Percentiles rank a stretch among this genome's conserved stretches.
phyloP scores from a whole-genome alignment of 1,284 basidiomycete species.

The Porodaedalea pini region DNA sequence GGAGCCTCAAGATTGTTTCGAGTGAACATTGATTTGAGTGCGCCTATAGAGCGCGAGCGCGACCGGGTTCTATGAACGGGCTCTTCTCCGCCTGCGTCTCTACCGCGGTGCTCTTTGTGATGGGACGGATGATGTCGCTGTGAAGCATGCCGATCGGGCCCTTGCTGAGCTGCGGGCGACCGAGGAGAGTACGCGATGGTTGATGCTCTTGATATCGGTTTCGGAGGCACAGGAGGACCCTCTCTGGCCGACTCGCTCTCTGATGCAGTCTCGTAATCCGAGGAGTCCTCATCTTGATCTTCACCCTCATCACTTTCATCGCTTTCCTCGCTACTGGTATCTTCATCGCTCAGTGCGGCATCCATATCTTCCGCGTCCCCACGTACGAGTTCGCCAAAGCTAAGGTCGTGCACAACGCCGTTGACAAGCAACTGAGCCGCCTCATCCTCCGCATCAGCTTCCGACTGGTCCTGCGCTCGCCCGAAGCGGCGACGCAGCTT shows the following conservation, averaged over 20 bases:
- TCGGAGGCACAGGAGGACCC: conserved; percentile 20
- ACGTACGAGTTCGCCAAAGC: conserved; percentile 72
- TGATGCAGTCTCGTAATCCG: conserved; percentile 27
- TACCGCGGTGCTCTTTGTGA: conserved; percentile 8
- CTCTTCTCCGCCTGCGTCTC: conserved; percentile 11
- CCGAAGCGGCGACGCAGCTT: conserved; percentile 81
- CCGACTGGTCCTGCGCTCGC: conserved; percentile 41
- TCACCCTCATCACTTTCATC: conserved; percentile 32
- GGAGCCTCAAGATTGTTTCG: conserved; percentile 24
- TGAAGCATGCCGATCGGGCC: background rate
- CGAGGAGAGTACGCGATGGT: background rate
- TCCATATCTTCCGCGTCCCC: conserved; percentile 78
- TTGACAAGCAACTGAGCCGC: conserved; percentile 77
- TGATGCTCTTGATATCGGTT: conserved; percentile 29
- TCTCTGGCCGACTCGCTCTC: conserved; percentile 31
- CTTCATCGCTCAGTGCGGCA: conserved; percentile 64
- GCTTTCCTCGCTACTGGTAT: conserved; percentile 39
- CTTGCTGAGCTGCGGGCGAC: background rate
- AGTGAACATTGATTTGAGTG: conserved; percentile 16
- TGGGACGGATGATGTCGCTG: background rate
- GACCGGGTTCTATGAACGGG: conserved; percentile 19
- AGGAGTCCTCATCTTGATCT: conserved; percentile 24
- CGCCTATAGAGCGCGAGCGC: conserved; percentile 12
- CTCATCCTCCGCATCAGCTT: conserved; percentile 68
- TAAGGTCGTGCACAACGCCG: conserved; percentile 74